A percentile compares a stretch with the other conserved stretches of the same genome.
These are phyloP conservation scores for Plenodomus tracheiphilus DNA, from an alignment of 2,329 filamentous ascomycete genomes.

Conservation along the genomic window DNA sequence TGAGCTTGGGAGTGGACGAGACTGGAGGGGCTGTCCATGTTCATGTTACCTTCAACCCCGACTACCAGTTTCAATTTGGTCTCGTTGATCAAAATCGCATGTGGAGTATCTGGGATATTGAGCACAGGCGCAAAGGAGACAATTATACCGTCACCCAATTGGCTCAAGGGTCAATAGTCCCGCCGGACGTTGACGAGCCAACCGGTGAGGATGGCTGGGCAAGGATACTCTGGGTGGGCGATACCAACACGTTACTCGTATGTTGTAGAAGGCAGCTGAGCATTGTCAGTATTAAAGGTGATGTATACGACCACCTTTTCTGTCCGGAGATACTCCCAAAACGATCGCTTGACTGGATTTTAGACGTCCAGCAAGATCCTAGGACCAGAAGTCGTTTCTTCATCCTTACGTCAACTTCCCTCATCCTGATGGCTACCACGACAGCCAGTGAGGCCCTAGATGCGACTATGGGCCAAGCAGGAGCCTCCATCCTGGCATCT, in stretches of 20 bases:
- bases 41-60: slow-evolving; percentile 69
- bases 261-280: slow-evolving; percentile 51
- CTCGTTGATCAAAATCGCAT: slow-evolving; percentile 66
- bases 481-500: slow-evolving; percentile 47
- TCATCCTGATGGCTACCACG: slow-evolving; percentile 56
- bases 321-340: slow-evolving; percentile 29
- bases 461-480: slow-evolving; percentile 20
- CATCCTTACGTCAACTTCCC: slow-evolving; percentile 59
- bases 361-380: slow-evolving; percentile 60
- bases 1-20: slow-evolving; percentile 55
- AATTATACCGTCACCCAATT: slow-evolving; percentile 39
- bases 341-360: slow-evolving; percentile 52
- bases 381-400: slow-evolving; percentile 56
- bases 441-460: slow-evolving; percentile 28
- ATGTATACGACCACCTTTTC: slow-evolving; percentile 20
- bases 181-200: neutral
- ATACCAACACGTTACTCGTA: slow-evolving; percentile 55
- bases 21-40: slow-evolving; percentile 62
- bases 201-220: slow-evolving; percentile 53
- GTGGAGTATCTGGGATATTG: slow-evolving; percentile 71
- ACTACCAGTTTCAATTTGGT: slow-evolving; percentile 62
- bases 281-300: slow-evolving; percentile 41
- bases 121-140: slow-evolving; percentile 23
- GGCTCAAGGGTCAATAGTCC: neutral
- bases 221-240: slow-evolving; percentile 53